Conservation (phyloP, 768 basidiomycete genomes). For the Trametes maxima region DNA sequence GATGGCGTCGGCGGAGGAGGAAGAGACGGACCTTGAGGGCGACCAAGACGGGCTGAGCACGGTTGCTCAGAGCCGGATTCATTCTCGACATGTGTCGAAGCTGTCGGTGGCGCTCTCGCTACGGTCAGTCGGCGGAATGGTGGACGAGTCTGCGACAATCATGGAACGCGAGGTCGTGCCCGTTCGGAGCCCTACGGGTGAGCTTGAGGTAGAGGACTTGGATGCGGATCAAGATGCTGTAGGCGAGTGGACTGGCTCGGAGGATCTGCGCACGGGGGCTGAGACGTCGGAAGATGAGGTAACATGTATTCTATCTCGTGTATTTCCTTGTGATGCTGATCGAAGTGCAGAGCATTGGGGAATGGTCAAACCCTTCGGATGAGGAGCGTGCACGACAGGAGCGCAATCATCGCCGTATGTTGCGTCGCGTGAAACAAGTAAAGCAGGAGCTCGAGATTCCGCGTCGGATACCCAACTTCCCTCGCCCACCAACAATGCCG, state of each 20-base stretch:
- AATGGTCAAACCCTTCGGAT: slow-evolving; percentile 91
- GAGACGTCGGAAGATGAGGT: slow-evolving; percentile 75
- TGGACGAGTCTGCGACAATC: slow-evolving; percentile 20
- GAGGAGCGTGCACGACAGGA: slow-evolving; percentile 79
- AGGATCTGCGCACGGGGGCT: slow-evolving; percentile 54
- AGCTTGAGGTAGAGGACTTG: slow-evolving; percentile 38
- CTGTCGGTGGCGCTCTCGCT: slow-evolving; percentile 71
- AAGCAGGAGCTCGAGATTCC: slow-evolving; percentile 58
- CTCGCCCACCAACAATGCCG: slow-evolving; percentile 64
- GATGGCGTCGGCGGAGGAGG: slow-evolving; percentile 12
- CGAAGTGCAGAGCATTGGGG: slow-evolving; percentile 70
- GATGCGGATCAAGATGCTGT: slow-evolving; percentile 45
- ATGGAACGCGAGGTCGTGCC: slow-evolving; percentile 26
- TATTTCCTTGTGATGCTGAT: slow-evolving; percentile 11
- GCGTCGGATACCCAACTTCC: slow-evolving; percentile 77
- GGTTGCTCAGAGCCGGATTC: slow-evolving; percentile 51
- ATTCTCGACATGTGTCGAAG: slow-evolving; percentile 71
- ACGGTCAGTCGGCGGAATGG: slow-evolving; percentile 55
- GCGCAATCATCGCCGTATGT: slow-evolving; percentile 61
- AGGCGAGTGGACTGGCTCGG: slow-evolving; percentile 84
- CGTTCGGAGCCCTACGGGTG: slow-evolving; percentile 35
- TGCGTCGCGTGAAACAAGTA: slow-evolving; percentile 47
- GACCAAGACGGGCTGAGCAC: slow-evolving; percentile 49
- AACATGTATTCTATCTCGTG: slow-evolving; percentile 26
- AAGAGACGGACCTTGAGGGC: slow-evolving; percentile 30